Base-by-base conservation (phyloP, 805 yeast species). In the Wickerhamiella alocasiicola region DNA sequence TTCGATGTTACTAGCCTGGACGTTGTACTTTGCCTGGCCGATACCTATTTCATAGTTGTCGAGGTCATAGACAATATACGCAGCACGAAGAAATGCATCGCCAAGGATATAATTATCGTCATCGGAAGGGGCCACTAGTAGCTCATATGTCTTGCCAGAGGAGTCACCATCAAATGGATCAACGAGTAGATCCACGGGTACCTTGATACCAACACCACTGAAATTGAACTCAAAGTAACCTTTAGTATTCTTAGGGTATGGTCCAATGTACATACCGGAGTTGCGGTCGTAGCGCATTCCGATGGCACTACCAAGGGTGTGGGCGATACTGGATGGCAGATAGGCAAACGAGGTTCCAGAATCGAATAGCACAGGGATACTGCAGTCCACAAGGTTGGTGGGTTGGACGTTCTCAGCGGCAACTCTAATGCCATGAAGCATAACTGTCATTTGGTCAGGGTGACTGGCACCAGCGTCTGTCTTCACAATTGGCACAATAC, bases 11-110 rank as follows among this genome's bases (percentile, higher is more conserved):
- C 19, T 27, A 2, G 26, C 19, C 15, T n/a, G 27, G 6, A 31
- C 36, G 26, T 39, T 33, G 31, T 20, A 33, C 13, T 47, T 47
- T 23, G 70, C 66, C 44, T 65, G 70, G 11, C 78, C 84, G 43
- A 81, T 46, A 0, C 78, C 71, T 26, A 78, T 60, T 52, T 71
- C 66, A 32, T 55, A 55, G 49, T 67, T 68, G 23, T 76, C 81
- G 39, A 78, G 60, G 55, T 81, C 81, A 55, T 70, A 77, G 12
- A 77, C 83, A 18, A 71, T 68, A 53, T 81, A 81, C 5, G 77
- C 78, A 29, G 71, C 66, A 41, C 81, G 65, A 46, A 81, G 59
- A 52, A 81, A 71, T 33, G 71, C 67, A 53, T 78, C 85, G 7
- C 91, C 91, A 27, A 81, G 61, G 41, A 76, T 65, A 31, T 52